Evolutionary conservation across 805 yeast species (phyloP), one percentile per base, ranked within the genome.

Genomic region (Yarrowia hollandica): DNA sequence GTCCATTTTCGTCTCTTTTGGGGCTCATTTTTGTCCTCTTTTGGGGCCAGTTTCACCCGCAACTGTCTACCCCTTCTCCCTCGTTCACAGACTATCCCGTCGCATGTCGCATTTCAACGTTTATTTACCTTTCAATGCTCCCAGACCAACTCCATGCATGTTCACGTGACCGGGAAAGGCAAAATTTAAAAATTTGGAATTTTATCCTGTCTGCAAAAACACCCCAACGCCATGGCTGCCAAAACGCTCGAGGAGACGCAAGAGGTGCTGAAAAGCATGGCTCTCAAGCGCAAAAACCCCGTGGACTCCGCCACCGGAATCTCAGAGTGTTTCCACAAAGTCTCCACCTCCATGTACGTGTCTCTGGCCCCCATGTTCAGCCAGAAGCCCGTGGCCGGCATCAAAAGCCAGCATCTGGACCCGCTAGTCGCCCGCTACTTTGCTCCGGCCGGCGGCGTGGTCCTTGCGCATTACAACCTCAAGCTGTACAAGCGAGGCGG

Each of bases 331-430:
- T 89, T 88, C 75, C 83, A 82, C 64, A 76, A 73, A 39, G 79
- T 83, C 59, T 75, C 79, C 57, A 74, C 86, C 1, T 74, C 82
- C 14, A 70, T 94, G 70, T 90, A 91, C 69, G 83, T 90, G 5
- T 90, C 96, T 8, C 71, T 94, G 57, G 97, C 99, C 5, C 99
- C 99, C 57, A 76, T 82, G 58, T 88, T 85, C 72, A 68, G 84
- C 34, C 75, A 77, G 38, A 75, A 79, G 54, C 96, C 97, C 6
- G 69, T 85, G 14, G 82, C 82, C 61, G 99, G 98, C 38, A 79
- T 94, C 63, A 82, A 83, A 71, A 79, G 83, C 25, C 97, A 92
- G 74, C 98, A 94, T 74, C 74, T 94, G 63, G 96, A 94, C 68
- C 90, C 94, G 3, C 76, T 94, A 72, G 76, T 94, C 26, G 89